Percentiles rank a stretch among this genome's conserved stretches.
phyloP scores from a whole-genome alignment of 768 basidiomycete genomes.

The Boletus huronensis region DNA sequence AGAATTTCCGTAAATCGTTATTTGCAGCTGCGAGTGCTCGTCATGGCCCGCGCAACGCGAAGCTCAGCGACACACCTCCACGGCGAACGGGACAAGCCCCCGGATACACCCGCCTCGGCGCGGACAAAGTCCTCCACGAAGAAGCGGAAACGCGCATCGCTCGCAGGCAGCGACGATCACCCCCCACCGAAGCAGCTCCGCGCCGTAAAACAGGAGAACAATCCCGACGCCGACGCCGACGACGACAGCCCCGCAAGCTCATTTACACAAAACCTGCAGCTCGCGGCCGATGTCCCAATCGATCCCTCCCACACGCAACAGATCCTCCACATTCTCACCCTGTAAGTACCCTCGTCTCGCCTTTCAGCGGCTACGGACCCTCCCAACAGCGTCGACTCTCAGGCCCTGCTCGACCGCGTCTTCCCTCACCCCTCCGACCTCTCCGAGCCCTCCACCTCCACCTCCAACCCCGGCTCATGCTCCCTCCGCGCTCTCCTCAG shows the following conservation, averaged over 20 bases:
- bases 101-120: conserved; percentile 25
- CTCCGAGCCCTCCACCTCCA: conserved; percentile 40
- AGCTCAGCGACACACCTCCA: conserved; percentile 49
- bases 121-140: conserved; percentile 38
- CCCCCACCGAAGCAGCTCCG: conserved; percentile 49
- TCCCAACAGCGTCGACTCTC: conserved; percentile 56
- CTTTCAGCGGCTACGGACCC: background rate
- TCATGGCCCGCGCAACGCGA: conserved; percentile 72
- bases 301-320: conserved; percentile 43
- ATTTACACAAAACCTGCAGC: conserved; percentile 30
- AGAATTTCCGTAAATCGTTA: conserved; percentile 28
- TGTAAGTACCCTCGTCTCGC: conserved; percentile 34
- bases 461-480: conserved; percentile 31
- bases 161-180: conserved; percentile 42
- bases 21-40: conserved; percentile 8
- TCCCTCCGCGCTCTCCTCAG: conserved; percentile 58
- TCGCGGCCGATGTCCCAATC: conserved; percentile 48
- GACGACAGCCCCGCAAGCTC: conserved; percentile 18
- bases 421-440: conserved; percentile 50
- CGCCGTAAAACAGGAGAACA: conserved; percentile 34
- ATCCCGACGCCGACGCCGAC: conserved; percentile 19
- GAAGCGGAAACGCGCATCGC: conserved; percentile 65
- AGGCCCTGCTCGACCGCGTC: conserved; percentile 77
- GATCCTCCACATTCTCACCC: conserved; percentile 58
- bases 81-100: conserved; percentile 29